These are phyloP conservation scores for Ophiostoma triangulosporum DNA, from an alignment of 2,329 filamentous ascomycete genomes.

Conservation along the genomic window DNA sequence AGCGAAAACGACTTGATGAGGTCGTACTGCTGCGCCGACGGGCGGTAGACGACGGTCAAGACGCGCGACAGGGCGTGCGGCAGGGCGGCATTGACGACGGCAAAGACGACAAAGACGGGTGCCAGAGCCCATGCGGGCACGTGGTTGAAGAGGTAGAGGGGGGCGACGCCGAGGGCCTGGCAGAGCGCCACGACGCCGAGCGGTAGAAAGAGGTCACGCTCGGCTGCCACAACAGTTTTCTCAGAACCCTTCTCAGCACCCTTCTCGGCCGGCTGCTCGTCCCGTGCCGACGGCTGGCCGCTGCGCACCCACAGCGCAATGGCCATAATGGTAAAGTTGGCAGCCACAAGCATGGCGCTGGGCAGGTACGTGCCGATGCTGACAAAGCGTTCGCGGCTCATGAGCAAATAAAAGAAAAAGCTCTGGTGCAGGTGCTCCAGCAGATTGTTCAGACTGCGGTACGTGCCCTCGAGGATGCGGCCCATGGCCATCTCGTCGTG, in stretches of 20 bases:
- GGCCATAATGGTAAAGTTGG: slow-evolving; percentile 90
- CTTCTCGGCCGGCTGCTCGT: slow-evolving; percentile 10
- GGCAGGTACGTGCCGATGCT: slow-evolving; percentile 96
- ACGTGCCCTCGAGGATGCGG: slow-evolving; percentile 75
- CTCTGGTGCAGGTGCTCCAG: slow-evolving; percentile 95
- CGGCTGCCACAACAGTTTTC: slow-evolving; percentile 20
- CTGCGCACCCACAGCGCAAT: slow-evolving; percentile 90
- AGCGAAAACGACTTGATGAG: slow-evolving; percentile 84
- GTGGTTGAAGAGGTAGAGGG: slow-evolving; percentile 78
- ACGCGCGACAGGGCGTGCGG: slow-evolving; percentile 43
- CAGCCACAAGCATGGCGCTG: slow-evolving; percentile 91
- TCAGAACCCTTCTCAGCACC: slow-evolving; percentile 17
- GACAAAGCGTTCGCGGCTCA: slow-evolving; percentile 85
- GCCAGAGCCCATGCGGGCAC: slow-evolving; percentile 50
- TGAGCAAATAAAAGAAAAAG: slow-evolving; percentile 97
- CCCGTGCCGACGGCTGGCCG: slow-evolving; percentile 36
- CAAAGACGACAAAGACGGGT: slow-evolving; percentile 44
- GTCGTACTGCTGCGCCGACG: slow-evolving; percentile 55
- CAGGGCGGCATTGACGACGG: slow-evolving; percentile 38
- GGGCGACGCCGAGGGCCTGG: slow-evolving; percentile 66
- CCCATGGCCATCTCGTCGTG: slow-evolving; percentile 97
- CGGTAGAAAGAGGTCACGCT: slow-evolving; percentile 59
- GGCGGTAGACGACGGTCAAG: slow-evolving; percentile 36
- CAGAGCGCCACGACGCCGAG: slow-evolving; percentile 56
- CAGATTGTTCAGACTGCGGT: slow-evolving; percentile 88